Conservation (phyloP, 805 yeast species). For the Cyberlindnera petersonii region DNA sequence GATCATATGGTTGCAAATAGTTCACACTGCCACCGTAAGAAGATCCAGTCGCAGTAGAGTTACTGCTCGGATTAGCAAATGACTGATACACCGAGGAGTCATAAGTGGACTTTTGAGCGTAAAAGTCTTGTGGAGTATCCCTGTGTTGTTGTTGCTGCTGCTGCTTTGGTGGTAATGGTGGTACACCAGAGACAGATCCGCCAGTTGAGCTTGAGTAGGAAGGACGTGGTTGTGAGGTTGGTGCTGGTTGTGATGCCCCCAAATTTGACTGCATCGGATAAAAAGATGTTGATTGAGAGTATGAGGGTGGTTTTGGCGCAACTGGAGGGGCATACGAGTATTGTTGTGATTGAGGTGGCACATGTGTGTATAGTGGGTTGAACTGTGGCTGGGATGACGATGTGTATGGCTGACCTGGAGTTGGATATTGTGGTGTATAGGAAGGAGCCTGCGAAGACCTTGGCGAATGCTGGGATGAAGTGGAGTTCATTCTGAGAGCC, state of each 20-base stretch:
- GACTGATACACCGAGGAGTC: slow-evolving; percentile 36
- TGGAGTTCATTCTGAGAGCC: slow-evolving; percentile 12
- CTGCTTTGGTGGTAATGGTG: slow-evolving; percentile 23
- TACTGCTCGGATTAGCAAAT: slow-evolving; percentile 3
- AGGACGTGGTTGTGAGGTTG: slow-evolving; percentile 4
- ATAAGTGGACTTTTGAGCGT: slow-evolving; percentile 48
- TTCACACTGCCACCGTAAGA: slow-evolving; percentile 5
- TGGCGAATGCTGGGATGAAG: slow-evolving; percentile 6
- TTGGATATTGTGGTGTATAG: slow-evolving; percentile 6
- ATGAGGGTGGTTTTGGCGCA: slow-evolving; percentile 14
- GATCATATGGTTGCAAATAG: slow-evolving; percentile 27
- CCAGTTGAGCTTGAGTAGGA: slow-evolving; percentile 4
- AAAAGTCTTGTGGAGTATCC: slow-evolving; percentile 29
- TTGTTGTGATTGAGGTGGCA: not conserved
- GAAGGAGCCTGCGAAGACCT: slow-evolving; percentile 10
- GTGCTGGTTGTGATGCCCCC: slow-evolving; percentile 9
- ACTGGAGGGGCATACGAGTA: slow-evolving; percentile 11
- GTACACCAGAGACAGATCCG: slow-evolving; percentile 6
- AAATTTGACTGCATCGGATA: too few relatives aligned
- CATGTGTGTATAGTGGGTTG: not conserved
- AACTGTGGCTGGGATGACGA: slow-evolving; percentile 10
- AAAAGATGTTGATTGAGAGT: slow-evolving; percentile 8
- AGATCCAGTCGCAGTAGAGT: not conserved
- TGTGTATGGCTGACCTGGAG: slow-evolving; percentile 6
- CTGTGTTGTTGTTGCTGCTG: too few relatives aligned